Percentiles rank a stretch among this genome's conserved stretches.
phyloP scores from a whole-genome alignment of 106 monocot species.

The Acanthochlamys bracteata region DNA sequence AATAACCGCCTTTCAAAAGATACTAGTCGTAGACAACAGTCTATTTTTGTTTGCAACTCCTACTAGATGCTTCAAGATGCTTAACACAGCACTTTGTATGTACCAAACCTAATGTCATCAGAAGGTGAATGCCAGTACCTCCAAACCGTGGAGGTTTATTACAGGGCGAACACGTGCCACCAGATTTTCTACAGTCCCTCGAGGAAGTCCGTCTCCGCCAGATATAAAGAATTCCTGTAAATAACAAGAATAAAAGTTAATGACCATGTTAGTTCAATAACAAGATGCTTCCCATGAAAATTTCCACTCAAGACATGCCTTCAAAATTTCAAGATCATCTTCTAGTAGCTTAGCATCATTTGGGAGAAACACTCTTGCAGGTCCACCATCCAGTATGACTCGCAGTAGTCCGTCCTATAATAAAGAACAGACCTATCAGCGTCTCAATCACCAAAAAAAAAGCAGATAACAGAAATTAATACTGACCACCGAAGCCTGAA shows the following conservation, averaged over 20 bases:
- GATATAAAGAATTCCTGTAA: conserved; percentile 95
- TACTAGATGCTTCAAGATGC: no score
- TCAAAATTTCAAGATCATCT: conserved; percentile 83
- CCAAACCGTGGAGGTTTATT: conserved; percentile 60
- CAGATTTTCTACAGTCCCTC: conserved; percentile 91
- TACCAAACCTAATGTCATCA: neutral
- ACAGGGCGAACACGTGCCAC: conserved; percentile 76
- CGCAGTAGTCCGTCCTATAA: conserved; percentile 76
- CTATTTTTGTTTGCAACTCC: no score
- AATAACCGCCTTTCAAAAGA: no score
- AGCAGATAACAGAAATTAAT: neutral
- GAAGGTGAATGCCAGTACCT: conserved; percentile 29
- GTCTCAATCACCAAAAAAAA: neutral
- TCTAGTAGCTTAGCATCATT: conserved; percentile 77
- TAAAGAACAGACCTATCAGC: conserved; percentile 3
- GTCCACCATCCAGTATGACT: conserved; percentile 85
- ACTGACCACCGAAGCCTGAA: conserved; percentile 87
- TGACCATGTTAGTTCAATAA: no score
- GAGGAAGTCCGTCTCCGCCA: conserved; percentile 96
- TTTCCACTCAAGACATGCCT: conserved; percentile 42
- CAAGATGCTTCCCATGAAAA: no score
- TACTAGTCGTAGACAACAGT: no score
- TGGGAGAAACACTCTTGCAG: conserved; percentile 60
- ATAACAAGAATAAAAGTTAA: neutral
- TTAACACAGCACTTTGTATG: no score